Evolutionary conservation across 1,139 yeast species (phyloP), one percentile per base, ranked within the genome.

Genomic region (Zygoascus meyerae): DNA sequence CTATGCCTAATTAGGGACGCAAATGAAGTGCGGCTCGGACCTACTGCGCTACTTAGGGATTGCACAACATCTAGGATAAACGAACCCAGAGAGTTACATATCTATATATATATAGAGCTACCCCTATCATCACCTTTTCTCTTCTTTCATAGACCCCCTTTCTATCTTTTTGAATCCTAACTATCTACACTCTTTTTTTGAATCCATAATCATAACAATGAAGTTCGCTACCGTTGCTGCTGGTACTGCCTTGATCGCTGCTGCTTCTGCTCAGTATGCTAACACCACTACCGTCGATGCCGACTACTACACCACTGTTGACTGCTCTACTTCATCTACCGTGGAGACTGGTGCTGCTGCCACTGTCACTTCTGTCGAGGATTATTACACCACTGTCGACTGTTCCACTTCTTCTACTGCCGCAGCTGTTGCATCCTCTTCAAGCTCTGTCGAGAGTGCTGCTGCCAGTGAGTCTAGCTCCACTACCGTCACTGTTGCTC

Each of bases 241-340:
- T 29, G 14, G 18, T 14, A 12, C 34, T 31, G 41, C 36, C 34
- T n/a, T 30, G 12, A 54, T 50, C 44, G 56, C 59, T 50, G 59
- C 59, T 56, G 59, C 59, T 54, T 52, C 60, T 41, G 62, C 64
- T 51, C 36, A 31, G 33, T 55, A 56, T 51, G 53, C 57, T 42
- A 55, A 56, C 55, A 53, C 55, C 50, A 64, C 67, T 60, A 60
- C 67, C 60, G 54, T 58, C 57, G 60, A 65, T 48, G 46, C 61
- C 42, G 57, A 58, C 40, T 53, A 52, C 48, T 63, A 59, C 65
- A 65, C 69, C 59, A 70, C 72, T 30, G 42, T 39, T 9, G 36
- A 32, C 16, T 34, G 34, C 16, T 40, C 43, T 21, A 7, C 11
- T 16, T 16, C 35, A 5, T 21, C 26, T 21, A 21, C 26, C 7